Percentiles rank a stretch among this genome's conserved stretches.
phyloP scores from a whole-genome alignment of 2,329 filamentous ascomycete species.

The Pseudofabraea citricarpa region DNA sequence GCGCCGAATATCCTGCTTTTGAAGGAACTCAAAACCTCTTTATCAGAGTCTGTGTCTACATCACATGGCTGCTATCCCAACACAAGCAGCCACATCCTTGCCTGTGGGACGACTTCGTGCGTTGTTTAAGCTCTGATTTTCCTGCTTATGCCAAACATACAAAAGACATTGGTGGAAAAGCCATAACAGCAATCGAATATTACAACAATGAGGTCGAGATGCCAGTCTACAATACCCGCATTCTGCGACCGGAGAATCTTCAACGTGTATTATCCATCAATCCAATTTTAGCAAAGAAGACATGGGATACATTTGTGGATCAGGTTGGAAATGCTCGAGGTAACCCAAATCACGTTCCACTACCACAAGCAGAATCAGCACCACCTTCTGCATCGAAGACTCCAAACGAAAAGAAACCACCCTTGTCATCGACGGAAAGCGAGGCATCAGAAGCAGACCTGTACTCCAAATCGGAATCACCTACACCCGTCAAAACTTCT shows the following conservation, averaged over 20 bases:
- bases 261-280: constrained; percentile 12
- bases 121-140: constrained; percentile 37
- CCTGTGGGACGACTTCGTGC: constrained; percentile 50
- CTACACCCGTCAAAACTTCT: neutral
- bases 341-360: neutral
- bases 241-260: constrained; percentile 17
- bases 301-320: constrained; percentile 2
- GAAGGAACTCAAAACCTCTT: constrained; percentile 36
- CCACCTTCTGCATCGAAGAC: too few species aligned
- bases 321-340: neutral
- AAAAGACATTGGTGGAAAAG: constrained; percentile 17
- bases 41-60: constrained; percentile 38
- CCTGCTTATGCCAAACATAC: constrained; percentile 33
- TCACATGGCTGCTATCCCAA: constrained; percentile 33
- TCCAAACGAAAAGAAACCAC: too few species aligned
- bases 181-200: constrained; percentile 38
- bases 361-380: neutral
- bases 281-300: constrained; percentile 4
- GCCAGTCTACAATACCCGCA: constrained; percentile 16
- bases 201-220: constrained; percentile 26
- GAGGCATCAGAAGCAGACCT: neutral
- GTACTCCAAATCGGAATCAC: neutral
- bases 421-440: neutral
- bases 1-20: constrained; percentile 38
- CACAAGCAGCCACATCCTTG: constrained; percentile 33